These are phyloP conservation scores for Hypoxylon rubiginosum DNA, from an alignment of 2,329 filamentous ascomycete genomes.

Conservation along the genomic window DNA sequence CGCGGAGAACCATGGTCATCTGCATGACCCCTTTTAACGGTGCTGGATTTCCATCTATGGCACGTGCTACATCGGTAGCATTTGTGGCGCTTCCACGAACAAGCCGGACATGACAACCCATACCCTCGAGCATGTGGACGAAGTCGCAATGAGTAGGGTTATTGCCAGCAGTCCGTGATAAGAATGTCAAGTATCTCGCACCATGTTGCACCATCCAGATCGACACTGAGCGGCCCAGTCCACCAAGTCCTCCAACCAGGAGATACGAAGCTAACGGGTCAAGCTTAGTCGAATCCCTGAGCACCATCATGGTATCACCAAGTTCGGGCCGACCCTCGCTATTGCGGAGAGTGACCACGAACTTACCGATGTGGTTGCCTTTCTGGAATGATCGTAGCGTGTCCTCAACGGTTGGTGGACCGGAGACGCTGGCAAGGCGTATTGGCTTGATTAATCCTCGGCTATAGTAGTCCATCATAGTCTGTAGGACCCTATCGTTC, in stretches of 20 bases:
- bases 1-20: slow-evolving; percentile 44
- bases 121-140: slow-evolving; percentile 27
- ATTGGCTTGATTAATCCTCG: slow-evolving; percentile 37
- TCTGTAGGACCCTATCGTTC: too few relatives aligned
- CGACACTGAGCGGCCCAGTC: slow-evolving; percentile 35
- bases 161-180: slow-evolving; percentile 30
- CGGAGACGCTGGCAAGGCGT: slow-evolving; percentile 40
- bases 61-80: slow-evolving; percentile 18
- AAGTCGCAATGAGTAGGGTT: slow-evolving; percentile 5
- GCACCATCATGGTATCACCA: background rate
- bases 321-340: background rate
- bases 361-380: slow-evolving; percentile 55
- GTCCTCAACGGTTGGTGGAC: slow-evolving; percentile 41
- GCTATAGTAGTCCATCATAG: slow-evolving; percentile 22
- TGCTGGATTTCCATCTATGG: slow-evolving; percentile 6
- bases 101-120: slow-evolving; percentile 27
- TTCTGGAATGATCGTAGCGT: slow-evolving; percentile 55
- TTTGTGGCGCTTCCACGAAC: slow-evolving; percentile 28
- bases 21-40: slow-evolving; percentile 38
- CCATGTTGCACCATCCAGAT: slow-evolving; percentile 40
- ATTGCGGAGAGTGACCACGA: slow-evolving; percentile 36
- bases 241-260: slow-evolving; percentile 42
- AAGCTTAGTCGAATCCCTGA: background rate
- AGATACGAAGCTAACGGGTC: slow-evolving; percentile 35
- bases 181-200: slow-evolving; percentile 29